phyloP scores from a whole-genome alignment of 352 stramenopile genomes.

The Phytophthora cryptogea region DNA sequence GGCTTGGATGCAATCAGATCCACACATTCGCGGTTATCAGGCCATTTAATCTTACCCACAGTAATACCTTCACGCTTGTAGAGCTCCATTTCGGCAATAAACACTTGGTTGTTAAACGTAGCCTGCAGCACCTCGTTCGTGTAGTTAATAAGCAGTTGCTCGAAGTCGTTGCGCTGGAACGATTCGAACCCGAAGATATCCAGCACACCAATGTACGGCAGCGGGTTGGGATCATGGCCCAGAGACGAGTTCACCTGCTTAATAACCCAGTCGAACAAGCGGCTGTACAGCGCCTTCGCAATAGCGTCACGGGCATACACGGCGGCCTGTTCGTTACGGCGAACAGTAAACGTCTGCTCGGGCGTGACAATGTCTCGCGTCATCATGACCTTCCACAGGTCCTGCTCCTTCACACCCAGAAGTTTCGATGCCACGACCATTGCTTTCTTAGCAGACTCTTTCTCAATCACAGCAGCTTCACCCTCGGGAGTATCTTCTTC shows the following conservation, averaged over 20 bases:
- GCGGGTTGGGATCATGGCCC: constrained; percentile 70
- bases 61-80: constrained; percentile 92
- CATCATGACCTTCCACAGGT: constrained; percentile 83
- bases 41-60: constrained; percentile 90
- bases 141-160: constrained; percentile 92
- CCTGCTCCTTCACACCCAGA: constrained; percentile 65
- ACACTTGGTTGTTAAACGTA: constrained; percentile 91
- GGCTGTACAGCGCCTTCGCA: constrained; percentile 93
- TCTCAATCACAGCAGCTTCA: constrained; percentile 77
- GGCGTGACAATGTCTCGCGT: constrained; percentile 87
- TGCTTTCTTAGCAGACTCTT: constrained; percentile 64
- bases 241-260: constrained; percentile 90
- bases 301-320: constrained; percentile 92
- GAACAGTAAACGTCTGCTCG: constrained; percentile 83
- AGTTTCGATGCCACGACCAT: constrained; percentile 59
- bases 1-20: constrained; percentile 87
- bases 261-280: constrained; percentile 94
- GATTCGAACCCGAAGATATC: constrained; percentile 93
- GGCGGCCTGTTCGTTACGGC: constrained; percentile 80
- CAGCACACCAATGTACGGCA: constrained; percentile 91
- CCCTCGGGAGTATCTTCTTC: constrained; percentile 86
- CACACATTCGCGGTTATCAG: constrained; percentile 92
- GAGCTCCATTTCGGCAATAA: constrained; percentile 90
- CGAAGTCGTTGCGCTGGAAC: constrained; percentile 91
- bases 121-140: constrained; percentile 89